Evolutionary conservation across 768 basidiomycete genomes (phyloP).

Genomic region (Amanita inopinata): DNA sequence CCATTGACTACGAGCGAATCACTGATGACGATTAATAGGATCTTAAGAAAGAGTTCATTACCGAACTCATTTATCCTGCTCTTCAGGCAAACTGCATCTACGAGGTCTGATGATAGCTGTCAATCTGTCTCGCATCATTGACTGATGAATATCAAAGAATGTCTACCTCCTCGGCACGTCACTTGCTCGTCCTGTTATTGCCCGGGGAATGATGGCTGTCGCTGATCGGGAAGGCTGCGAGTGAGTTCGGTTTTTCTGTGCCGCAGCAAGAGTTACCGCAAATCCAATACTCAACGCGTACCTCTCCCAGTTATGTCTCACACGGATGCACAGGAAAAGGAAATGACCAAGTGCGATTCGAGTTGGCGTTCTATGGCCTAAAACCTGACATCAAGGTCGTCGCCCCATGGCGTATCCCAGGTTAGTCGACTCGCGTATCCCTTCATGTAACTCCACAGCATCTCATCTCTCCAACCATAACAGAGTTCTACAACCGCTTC

Average conservation of each 20-base stretch:
- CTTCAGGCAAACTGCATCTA: conserved; percentile 99
- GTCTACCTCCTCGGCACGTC: conserved; percentile 98
- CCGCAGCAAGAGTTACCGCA: too few relatives aligned
- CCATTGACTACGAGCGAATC: neutral
- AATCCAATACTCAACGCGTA: too few relatives aligned
- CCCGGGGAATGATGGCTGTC: conserved; percentile 94
- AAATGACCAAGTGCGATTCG: conserved; percentile 99
- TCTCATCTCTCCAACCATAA: conserved; percentile 3
- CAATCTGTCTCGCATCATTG: neutral
- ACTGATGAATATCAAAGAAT: conserved; percentile 37
- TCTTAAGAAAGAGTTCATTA: conserved; percentile 89
- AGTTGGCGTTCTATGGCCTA: conserved; percentile 96
- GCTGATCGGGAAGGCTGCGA: conserved; percentile 93
- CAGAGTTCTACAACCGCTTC: conserved; percentile 96
- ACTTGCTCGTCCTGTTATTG: conserved; percentile 95
- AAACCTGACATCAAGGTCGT: conserved; percentile 99
- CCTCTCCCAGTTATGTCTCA: conserved; percentile 65
- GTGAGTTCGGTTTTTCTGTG: conserved; percentile 49
- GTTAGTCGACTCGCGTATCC: conserved; percentile 27
- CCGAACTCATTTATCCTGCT: conserved; percentile 95
- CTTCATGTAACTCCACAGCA: neutral
- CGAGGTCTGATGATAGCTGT: conserved; percentile 46
- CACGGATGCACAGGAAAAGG: conserved; percentile 99
- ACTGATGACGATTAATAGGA: conserved; percentile 40
- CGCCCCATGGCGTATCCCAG: conserved; percentile 95